Base-by-base conservation (phyloP, 2,329 filamentous ascomycete genomes). In the Botrytis elliptica region DNA sequence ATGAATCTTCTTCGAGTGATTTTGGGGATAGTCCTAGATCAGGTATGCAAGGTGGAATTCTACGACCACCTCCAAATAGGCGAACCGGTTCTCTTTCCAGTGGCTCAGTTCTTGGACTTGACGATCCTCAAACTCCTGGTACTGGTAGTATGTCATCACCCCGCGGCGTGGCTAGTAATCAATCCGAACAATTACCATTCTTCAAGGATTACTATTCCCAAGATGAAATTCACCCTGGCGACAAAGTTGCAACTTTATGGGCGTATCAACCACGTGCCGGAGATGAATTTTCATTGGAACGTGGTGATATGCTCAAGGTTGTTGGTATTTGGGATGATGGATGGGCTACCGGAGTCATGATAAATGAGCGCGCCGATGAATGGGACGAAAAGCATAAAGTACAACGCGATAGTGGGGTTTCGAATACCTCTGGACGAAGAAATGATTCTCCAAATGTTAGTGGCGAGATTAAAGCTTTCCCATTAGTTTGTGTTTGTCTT, bases 121-220 rank as follows among this genome's bases (percentile, higher is more conserved):
- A 91, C 74, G 91, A 92, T 74, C 86, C 89, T 20, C 91, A 91
- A 72, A 97, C 94, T 16, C 94, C 94, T 10, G 90, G 87, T 64
- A 91, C 94, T 10, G 90, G 87, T 64, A 91, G 87, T 67, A 91
- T 93, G 83, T 97, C 95, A 4, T 98, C 95, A 5, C 94, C 94
- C 0, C 92, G 92, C 79, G 94, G 92, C 40, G 84, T 95, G 75
- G 89, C 91, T 38, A 97, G 94, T 79, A 94, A 95, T 74, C 94
- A 98, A 81, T 98, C 95, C 0, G 96, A 99, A 83, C 96, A 98
- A 82, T 85, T 99, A 71, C 91, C 93, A 6, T 97, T 94, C 81
- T 99, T 99, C 89, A 97, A 97, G 81, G 96, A 99, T 82, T 99
- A 99, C 83, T 99, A 99, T 81, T 98, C 95, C 3, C 92, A 95